Percentiles rank a stretch among this genome's conserved stretches.
Evolutionary conservation across 495 filamentous ascomycete species (phyloP).

Genomic region (Rhypophila decipiens): DNA sequence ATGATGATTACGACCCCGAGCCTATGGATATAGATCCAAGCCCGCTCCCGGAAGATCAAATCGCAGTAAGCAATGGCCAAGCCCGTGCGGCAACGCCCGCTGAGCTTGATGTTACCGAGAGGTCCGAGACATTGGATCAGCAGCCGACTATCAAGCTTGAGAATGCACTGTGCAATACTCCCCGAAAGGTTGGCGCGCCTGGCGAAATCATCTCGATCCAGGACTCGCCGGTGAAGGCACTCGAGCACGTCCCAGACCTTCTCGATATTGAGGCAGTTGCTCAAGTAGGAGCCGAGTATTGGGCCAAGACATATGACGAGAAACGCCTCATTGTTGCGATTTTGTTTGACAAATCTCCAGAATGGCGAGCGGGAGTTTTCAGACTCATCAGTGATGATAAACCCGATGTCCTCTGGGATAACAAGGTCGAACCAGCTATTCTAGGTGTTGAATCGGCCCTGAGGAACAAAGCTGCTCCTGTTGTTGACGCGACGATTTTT

Average conservation of each 20-base stretch:
- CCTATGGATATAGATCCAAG: constrained; percentile 13
- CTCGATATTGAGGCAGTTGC: constrained; percentile 7
- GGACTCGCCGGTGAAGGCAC: background rate
- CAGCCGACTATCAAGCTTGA: background rate
- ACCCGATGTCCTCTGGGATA: constrained; percentile 14
- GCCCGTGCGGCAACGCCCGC: background rate
- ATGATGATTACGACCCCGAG: constrained; percentile 5
- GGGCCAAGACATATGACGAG: constrained; percentile 13
- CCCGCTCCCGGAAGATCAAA: background rate
- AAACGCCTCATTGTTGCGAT: constrained; percentile 21
- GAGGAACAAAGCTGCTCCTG: background rate
- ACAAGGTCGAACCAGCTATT: constrained; percentile 9
- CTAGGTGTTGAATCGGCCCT: background rate
- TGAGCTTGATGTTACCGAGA: background rate
- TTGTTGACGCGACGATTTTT: constrained; percentile 5
- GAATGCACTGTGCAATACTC: background rate
- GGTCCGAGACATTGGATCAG: too few relatives aligned
- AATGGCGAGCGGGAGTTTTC: constrained; percentile 1
- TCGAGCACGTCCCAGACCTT: constrained; percentile 7
- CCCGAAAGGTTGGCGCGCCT: background rate
- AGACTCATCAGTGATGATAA: constrained; percentile 1
- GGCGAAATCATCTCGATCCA: constrained; percentile 10
- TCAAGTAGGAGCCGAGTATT: constrained; percentile 12
- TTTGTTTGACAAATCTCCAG: constrained; percentile 9
- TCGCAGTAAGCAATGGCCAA: background rate